Percentiles rank a stretch among this genome's conserved stretches.
These are phyloP conservation scores for Mucor indicus DNA, from an alignment of 371 early-diverging fungal genomes.

Conservation along the genomic window DNA sequence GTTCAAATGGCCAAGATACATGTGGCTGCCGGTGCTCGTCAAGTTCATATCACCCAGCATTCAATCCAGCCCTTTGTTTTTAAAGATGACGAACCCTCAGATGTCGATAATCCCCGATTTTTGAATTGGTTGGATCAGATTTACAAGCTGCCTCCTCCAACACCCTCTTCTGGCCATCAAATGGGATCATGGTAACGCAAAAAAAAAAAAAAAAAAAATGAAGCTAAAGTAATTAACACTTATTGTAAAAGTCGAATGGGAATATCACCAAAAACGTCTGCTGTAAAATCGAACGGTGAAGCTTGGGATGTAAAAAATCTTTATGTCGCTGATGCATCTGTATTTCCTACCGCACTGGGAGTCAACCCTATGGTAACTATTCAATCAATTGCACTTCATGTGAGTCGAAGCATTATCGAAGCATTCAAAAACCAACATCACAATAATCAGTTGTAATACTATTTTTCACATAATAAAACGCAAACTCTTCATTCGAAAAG, in stretches of 20 bases:
- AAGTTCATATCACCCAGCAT: constrained; percentile 32
- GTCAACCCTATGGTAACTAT: constrained; percentile 69
- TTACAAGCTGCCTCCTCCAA: neutral
- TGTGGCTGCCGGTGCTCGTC: constrained; percentile 39
- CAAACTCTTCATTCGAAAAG: too few species aligned
- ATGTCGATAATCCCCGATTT: constrained; percentile 33
- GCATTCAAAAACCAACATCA: too few species aligned
- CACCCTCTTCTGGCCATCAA: constrained; percentile 55
- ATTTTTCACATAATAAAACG: too few species aligned
- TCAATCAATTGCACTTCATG: constrained; percentile 28
- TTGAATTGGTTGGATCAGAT: constrained; percentile 26
- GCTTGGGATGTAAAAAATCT: constrained; percentile 63
- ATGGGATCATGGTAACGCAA: constrained; percentile 68
- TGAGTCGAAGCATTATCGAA: constrained; percentile 23
- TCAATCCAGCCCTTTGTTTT: constrained; percentile 26
- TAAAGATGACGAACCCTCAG: constrained; percentile 18
- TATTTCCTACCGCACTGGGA: constrained; percentile 66
- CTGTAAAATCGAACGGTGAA: constrained; percentile 58
- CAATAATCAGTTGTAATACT: too few species aligned
- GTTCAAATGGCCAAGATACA: constrained; percentile 58
- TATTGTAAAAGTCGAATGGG: constrained; percentile 58
- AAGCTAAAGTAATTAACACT: too few species aligned
- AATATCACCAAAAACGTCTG: constrained; percentile 39
- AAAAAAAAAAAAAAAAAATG: too few species aligned
- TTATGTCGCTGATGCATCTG: constrained; percentile 64